Percentiles rank a stretch among this genome's conserved stretches.
These are phyloP conservation scores for Pulveroboletus sp. DNA, from an alignment of 768 basidiomycete genomes.

Conservation along the genomic window DNA sequence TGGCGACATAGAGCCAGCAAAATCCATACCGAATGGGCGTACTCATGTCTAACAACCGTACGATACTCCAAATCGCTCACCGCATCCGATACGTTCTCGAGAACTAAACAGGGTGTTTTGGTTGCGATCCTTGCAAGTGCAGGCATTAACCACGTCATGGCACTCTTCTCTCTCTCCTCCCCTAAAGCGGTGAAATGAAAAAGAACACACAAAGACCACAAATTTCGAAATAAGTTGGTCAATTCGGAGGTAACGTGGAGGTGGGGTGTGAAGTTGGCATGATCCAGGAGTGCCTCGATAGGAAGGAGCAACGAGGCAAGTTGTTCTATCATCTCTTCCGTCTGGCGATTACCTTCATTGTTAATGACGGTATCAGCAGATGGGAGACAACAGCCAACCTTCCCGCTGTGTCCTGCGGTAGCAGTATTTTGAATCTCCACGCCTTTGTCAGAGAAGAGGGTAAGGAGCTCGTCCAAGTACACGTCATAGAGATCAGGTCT, in stretches of 20 bases:
- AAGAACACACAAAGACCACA: slow-evolving; percentile 91
- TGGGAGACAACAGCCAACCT: slow-evolving; percentile 40
- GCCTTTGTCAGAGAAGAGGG: slow-evolving; percentile 86
- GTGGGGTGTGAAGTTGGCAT: slow-evolving; percentile 62
- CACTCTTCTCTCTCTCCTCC: slow-evolving; percentile 46
- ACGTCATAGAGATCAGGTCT: slow-evolving; percentile 73
- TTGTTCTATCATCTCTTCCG: slow-evolving; percentile 80
- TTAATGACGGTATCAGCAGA: slow-evolving; percentile 4
- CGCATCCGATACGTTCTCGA: slow-evolving; percentile 78
- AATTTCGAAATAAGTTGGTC: slow-evolving; percentile 77
- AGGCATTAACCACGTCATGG: slow-evolving; percentile 75
- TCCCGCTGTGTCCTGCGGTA: slow-evolving; percentile 57
- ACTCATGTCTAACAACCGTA: slow-evolving; percentile 83
- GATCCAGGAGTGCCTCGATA: slow-evolving; percentile 80
- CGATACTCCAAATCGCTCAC: slow-evolving; percentile 91
- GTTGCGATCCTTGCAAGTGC: slow-evolving; percentile 75
- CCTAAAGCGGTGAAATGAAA: slow-evolving; percentile 64
- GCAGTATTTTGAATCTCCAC: slow-evolving; percentile 83
- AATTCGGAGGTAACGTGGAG: slow-evolving; percentile 51
- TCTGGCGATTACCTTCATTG: slow-evolving; percentile 35
- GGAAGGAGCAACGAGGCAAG: slow-evolving; percentile 85
- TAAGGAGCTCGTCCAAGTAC: slow-evolving; percentile 81
- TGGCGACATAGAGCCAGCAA: neutral
- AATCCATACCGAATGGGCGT: slow-evolving; percentile 61
- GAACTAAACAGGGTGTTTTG: slow-evolving; percentile 81